phyloP scores from a whole-genome alignment of 768 basidiomycete genomes.

The Tulasnella calospora region DNA sequence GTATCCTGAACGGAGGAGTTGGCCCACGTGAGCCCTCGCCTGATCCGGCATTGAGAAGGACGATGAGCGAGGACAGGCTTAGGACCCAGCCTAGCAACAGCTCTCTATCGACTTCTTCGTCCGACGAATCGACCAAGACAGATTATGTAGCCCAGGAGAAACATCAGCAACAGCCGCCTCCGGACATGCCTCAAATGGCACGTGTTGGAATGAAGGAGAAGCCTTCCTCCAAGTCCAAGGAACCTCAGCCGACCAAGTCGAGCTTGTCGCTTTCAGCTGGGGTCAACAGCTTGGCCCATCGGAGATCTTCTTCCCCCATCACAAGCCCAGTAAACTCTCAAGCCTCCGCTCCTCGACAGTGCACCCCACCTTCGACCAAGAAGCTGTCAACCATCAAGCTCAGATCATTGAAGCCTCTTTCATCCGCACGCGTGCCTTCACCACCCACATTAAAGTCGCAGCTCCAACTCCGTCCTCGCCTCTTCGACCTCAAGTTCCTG shows the following conservation, averaged over 20 bases:
- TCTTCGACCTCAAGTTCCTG: background rate
- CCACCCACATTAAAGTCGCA: slow-evolving; percentile 30
- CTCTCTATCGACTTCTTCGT: background rate
- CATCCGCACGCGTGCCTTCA: slow-evolving; percentile 11
- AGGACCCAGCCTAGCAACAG: slow-evolving; percentile 7
- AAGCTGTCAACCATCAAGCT: slow-evolving; percentile 35
- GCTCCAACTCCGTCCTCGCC: background rate
- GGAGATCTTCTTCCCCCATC: background rate
- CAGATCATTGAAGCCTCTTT: slow-evolving; percentile 9
- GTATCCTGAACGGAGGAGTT: slow-evolving; percentile 33
- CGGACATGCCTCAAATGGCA: slow-evolving; percentile 14
- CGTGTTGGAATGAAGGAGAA: background rate
- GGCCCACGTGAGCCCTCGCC: background rate
- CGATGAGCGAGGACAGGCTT: background rate
- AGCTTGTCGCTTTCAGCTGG: background rate
- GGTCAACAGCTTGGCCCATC: background rate
- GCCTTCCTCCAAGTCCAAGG: background rate
- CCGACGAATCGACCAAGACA: background rate
- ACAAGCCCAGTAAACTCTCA: slow-evolving; percentile 4
- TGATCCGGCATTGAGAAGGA: background rate
- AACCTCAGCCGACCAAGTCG: slow-evolving; percentile 23
- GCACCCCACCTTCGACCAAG: slow-evolving; percentile 24
- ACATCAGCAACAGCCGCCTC: slow-evolving; percentile 5
- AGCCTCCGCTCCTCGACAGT: slow-evolving; percentile 7
- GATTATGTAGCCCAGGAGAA: background rate